phyloP scores from a whole-genome alignment of 23 red algal genomes.

The Agarophyton chilense region DNA sequence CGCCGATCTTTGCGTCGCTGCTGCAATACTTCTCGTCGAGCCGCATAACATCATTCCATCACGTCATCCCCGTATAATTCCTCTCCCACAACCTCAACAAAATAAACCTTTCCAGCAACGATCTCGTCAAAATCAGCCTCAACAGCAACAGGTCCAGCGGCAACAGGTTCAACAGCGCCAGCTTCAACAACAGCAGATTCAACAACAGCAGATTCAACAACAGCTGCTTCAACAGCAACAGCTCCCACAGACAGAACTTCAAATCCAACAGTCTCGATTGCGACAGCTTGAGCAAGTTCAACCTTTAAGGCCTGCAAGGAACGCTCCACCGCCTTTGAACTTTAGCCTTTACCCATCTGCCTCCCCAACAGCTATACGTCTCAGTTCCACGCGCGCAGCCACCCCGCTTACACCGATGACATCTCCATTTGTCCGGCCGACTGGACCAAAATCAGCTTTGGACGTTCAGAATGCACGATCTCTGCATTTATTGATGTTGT shows the following conservation, averaged over 20 bases:
- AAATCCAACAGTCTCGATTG: too few species aligned
- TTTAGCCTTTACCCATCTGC: neutral
- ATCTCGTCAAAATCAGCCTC: neutral
- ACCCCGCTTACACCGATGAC: neutral
- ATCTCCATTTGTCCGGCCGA: neutral
- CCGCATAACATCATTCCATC: slow-evolving; percentile 7
- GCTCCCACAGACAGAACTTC: too few species aligned
- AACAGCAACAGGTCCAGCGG: too few species aligned
- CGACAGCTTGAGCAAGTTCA: neutral
- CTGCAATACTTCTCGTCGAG: slow-evolving; percentile 15
- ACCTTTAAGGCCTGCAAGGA: neutral
- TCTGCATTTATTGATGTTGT: neutral
- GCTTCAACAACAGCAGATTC: too few species aligned
- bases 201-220: too few species aligned
- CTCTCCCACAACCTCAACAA: neutral
- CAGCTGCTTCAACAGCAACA: too few species aligned
- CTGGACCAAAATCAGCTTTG: neutral
- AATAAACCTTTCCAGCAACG: neutral
- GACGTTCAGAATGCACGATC: neutral
- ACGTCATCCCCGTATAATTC: neutral
- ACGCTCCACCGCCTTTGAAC: neutral
- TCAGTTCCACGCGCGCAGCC: neutral
- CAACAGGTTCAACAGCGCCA: too few species aligned
- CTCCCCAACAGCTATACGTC: neutral
- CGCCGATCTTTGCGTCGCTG: slow-evolving; percentile 9